Evolutionary conservation across 1,139 yeast species (phyloP).

Genomic region (Yamadazyma jaroonii): DNA sequence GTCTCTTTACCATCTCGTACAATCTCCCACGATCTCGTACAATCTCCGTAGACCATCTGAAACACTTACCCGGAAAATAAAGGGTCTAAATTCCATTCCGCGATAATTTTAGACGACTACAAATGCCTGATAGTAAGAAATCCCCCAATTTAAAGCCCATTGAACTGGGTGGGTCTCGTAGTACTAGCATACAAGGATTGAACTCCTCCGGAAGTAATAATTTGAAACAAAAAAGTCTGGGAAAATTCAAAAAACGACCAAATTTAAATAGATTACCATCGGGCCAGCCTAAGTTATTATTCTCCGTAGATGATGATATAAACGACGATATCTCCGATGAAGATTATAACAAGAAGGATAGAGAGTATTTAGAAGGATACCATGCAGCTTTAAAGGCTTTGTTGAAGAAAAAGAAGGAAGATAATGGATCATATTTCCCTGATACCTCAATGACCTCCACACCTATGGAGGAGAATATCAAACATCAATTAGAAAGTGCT

Average conservation of each 20-base stretch:
- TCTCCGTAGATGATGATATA: conserved; percentile 73
- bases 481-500: conserved; percentile 18
- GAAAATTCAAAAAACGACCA: conserved; percentile 14
- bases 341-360: conserved; percentile 17
- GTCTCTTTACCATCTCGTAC: too few relatives aligned
- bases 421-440: conserved; percentile 12
- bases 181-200: conserved; percentile 8
- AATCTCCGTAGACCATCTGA: too few relatives aligned
- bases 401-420: conserved; percentile 20
- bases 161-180: conserved; percentile 17
- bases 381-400: conserved; percentile 60
- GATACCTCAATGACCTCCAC: conserved; percentile 7
- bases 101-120: not conserved
- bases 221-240: not conserved
- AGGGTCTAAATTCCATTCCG: not conserved
- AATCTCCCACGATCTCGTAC: too few relatives aligned
- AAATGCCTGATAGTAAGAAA: conserved; percentile 1
- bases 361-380: conserved; percentile 70
- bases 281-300: conserved; percentile 38
- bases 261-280: conserved; percentile 23
- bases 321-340: conserved; percentile 50
- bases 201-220: not conserved
- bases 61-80: too few relatives aligned
- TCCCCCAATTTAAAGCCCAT: conserved; percentile 3
- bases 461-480: conserved; percentile 16